Evolutionary conservation across 148 eudicot genomes (phyloP), one percentile per base, ranked within the genome.

Genomic region (Cornus controversa): DNA sequence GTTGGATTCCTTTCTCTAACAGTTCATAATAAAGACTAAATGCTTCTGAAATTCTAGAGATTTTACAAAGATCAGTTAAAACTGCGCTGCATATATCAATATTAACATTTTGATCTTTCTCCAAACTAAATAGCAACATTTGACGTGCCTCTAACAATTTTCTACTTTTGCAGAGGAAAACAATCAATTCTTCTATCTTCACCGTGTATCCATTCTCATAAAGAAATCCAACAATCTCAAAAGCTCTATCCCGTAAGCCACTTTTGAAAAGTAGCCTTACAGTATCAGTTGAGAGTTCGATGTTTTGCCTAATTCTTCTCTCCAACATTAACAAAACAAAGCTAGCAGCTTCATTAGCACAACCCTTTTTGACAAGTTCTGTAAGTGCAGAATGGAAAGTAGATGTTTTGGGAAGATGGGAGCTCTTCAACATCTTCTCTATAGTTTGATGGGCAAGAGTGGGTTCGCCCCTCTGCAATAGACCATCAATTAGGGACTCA

Each of bases 401-500:
- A 26, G 85, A 80, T 24, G 87, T 71, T 54, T 69, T 40, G 7
- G 87, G 87, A 54, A 82, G 70, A 78, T 82, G 75, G n/a, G 85
- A 84, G 75, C 84, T 82, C 72, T 53, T 87, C 50, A 87, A 31
- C 89, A 82, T 82, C 82, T 67, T 84, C 72, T 75, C 75, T 74
- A 84, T 62, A 65, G 87, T 82, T 57, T 82, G 77, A 29, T 60
- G 75, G 29, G 89, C 87, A 60, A 87, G 82, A 11, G 57, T 28
- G 14, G 85, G 40, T 22, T 84, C 85, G 26, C 58, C 67, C 37
- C 77, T 76, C 27, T 53, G 81, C 69, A 84, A 75, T 8, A 87
- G 81, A 26, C 87, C 85, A 14, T 80, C 80, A 14, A 87, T 82
- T 8, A 87, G 73, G 40, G 75, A 78, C 69, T 80, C 82, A 31